These are phyloP conservation scores for Aspergillus sp. DNA, from an alignment of 2,329 filamentous ascomycete species.

Conservation along the genomic window DNA sequence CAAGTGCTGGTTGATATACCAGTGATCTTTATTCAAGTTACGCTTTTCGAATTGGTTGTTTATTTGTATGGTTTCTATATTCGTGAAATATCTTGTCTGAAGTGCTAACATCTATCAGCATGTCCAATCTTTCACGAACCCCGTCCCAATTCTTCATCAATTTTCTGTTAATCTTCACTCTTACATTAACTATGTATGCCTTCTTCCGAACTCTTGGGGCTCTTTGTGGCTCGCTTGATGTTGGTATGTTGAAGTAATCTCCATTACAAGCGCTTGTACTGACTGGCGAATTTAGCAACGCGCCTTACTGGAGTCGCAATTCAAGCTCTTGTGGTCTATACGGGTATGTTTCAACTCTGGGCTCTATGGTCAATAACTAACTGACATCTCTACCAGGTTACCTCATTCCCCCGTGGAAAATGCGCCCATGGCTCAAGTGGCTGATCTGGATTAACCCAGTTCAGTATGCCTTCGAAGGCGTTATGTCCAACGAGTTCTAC, in stretches of 20 bases:
- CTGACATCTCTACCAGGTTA: slow-evolving; percentile 45
- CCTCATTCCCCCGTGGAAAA: slow-evolving; percentile 59
- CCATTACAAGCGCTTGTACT: not conserved
- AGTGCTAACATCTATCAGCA: slow-evolving; percentile 29
- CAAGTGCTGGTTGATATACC: slow-evolving; percentile 59
- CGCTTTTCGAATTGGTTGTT: slow-evolving; percentile 59
- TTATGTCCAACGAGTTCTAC: slow-evolving; percentile 71
- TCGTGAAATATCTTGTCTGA: not conserved
- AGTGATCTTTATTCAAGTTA: slow-evolving; percentile 56
- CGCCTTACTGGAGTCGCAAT: slow-evolving; percentile 49
- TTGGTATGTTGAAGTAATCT: slow-evolving; percentile 32
- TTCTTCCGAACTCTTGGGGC: slow-evolving; percentile 53
- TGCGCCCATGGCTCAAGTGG: slow-evolving; percentile 65
- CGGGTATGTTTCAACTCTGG: slow-evolving; percentile 25
- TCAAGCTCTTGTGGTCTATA: slow-evolving; percentile 58
- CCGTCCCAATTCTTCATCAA: slow-evolving; percentile 63
- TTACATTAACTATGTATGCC: slow-evolving; percentile 56
- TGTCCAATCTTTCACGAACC: slow-evolving; percentile 55
- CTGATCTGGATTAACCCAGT: slow-evolving; percentile 65
- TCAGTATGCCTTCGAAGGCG: slow-evolving; percentile 66
- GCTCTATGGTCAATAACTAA: not conserved
- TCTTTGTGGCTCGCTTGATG: slow-evolving; percentile 49
- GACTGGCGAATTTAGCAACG: slow-evolving; percentile 32
- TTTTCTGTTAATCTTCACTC: slow-evolving; percentile 52
- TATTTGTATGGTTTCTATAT: slow-evolving; percentile 47